These are phyloP conservation scores for Starmerella roubikii DNA, from an alignment of 805 yeast species.

Conservation along the genomic window DNA sequence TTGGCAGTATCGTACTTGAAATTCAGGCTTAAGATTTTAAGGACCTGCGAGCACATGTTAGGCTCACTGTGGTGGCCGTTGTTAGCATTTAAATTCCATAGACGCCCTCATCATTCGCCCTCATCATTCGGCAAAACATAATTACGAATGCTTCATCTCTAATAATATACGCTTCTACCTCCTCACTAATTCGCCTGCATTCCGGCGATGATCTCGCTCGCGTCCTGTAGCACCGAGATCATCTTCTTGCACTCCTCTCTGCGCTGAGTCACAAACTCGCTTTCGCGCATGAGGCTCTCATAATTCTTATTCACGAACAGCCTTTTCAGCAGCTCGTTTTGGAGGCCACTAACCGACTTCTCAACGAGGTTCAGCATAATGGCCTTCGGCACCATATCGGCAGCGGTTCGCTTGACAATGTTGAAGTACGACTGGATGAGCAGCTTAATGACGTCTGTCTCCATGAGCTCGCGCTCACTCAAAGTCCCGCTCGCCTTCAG, in stretches of 20 bases:
- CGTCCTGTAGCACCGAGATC: conserved; percentile 84
- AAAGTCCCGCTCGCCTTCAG: conserved; percentile 82
- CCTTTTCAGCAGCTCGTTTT: conserved; percentile 76
- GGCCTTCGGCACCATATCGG: conserved; percentile 91
- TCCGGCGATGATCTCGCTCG: conserved; percentile 64
- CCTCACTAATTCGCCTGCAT: conserved; percentile 4
- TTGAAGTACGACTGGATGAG: conserved; percentile 79
- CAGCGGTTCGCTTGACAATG: conserved; percentile 85
- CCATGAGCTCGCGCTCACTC: conserved; percentile 92
- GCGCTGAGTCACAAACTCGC: conserved; percentile 82
- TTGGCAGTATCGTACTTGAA: too few relatives aligned
- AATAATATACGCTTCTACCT: neutral
- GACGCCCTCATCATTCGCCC: too few relatives aligned
- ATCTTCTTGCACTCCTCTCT: conserved; percentile 88
- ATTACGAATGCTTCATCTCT: too few relatives aligned
- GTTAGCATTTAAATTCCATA: too few relatives aligned
- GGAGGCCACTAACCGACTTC: conserved; percentile 74
- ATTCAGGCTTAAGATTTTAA: too few relatives aligned
- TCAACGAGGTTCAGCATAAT: conserved; percentile 84
- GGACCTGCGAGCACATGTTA: too few relatives aligned
- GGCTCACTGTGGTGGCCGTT: too few relatives aligned
- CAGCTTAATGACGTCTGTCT: conserved; percentile 91
- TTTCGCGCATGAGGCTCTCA: conserved; percentile 73
- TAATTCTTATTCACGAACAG: conserved; percentile 60
- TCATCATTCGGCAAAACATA: too few relatives aligned